Conservation (phyloP, 1,284 basidiomycete genomes). For the Cutaneotrichosporon arboriforme region DNA sequence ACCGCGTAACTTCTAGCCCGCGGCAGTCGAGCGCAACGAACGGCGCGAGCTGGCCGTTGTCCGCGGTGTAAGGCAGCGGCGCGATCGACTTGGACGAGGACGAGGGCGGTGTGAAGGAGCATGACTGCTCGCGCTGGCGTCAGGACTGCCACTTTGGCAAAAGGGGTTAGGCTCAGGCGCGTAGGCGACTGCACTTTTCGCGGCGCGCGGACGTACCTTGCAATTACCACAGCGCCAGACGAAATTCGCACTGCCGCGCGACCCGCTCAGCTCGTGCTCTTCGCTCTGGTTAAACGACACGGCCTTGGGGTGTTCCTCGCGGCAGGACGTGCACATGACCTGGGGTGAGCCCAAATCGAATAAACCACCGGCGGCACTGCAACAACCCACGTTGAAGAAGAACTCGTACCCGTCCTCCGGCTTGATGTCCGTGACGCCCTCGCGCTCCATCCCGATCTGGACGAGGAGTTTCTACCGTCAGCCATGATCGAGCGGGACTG, state of each 20-base stretch:
- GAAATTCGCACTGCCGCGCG: slow-evolving; percentile 45
- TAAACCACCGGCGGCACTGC: not conserved
- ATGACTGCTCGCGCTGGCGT: slow-evolving; percentile 45
- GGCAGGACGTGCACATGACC: slow-evolving; percentile 43
- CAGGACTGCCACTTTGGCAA: not conserved
- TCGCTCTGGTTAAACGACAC: slow-evolving; percentile 41
- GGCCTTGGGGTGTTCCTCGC: slow-evolving; percentile 44
- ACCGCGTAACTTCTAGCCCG: slow-evolving; percentile 44
- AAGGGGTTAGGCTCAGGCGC: not conserved
- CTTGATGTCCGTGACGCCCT: slow-evolving; percentile 41
- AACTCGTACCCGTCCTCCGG: slow-evolving; percentile 45
- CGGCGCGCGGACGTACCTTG: slow-evolving; percentile 32
- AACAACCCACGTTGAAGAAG: slow-evolving; percentile 41
- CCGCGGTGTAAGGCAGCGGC: slow-evolving; percentile 32
- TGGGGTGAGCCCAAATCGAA: slow-evolving; percentile 13
- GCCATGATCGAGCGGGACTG: not conserved
- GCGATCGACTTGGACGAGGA: slow-evolving; percentile 31
- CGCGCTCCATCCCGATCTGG: slow-evolving; percentile 45
- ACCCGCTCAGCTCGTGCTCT: slow-evolving; percentile 45
- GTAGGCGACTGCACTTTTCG: too few relatives aligned
- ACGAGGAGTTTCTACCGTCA: slow-evolving; percentile 43
- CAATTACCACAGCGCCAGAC: slow-evolving; percentile 46
- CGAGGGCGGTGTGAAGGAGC: slow-evolving; percentile 36
- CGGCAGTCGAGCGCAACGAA: slow-evolving; percentile 46
- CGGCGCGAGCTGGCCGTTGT: slow-evolving; percentile 25